A percentile compares a stretch with the other conserved stretches of the same genome.
These are phyloP conservation scores for Populus hybrid DNA, from an alignment of 441 rosid species.

Conservation along the genomic window DNA sequence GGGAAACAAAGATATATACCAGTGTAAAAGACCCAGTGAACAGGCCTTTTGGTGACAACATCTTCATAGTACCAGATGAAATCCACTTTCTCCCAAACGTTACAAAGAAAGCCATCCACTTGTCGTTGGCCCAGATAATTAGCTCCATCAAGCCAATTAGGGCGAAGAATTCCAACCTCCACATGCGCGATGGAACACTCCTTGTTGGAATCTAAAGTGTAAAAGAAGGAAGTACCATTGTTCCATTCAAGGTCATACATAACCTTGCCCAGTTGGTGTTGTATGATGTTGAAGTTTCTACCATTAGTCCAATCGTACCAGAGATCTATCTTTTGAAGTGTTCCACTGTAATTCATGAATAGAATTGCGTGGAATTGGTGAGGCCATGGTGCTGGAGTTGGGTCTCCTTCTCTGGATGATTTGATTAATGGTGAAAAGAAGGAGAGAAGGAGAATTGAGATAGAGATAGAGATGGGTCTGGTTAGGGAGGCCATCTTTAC, in stretches of 20 bases:
- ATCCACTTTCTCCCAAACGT: conserved; percentile 79
- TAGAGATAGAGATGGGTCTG: neutral
- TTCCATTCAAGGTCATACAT: conserved; percentile 83
- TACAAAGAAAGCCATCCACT: conserved; percentile 64
- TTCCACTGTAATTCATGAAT: conserved; percentile 65
- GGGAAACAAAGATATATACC: conserved; percentile 23
- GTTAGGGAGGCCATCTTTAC: neutral
- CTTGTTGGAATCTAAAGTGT: conserved; percentile 41
- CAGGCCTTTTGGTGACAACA: conserved; percentile 62
- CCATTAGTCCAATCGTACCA: conserved; percentile 92
- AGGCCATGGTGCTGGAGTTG: conserved; percentile 74
- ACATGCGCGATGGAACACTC: conserved; percentile 46
- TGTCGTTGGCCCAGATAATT: conserved; percentile 55
- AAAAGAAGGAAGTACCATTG: conserved; percentile 71
- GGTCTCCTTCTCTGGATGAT: conserved; percentile 20
- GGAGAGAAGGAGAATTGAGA: conserved; percentile 5
- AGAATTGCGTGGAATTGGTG: conserved; percentile 67
- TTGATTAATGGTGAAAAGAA: neutral
- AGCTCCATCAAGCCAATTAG: conserved; percentile 80
- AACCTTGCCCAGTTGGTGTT: conserved; percentile 60
- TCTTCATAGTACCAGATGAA: conserved; percentile 80
- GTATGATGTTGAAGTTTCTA: conserved; percentile 76
- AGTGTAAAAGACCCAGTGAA: conserved; percentile 72
- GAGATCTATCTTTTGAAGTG: conserved; percentile 62
- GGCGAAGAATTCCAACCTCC: conserved; percentile 63